Base-by-base conservation (phyloP, 495 filamentous ascomycete genomes). In the Podospora pseudoanserina region DNA sequence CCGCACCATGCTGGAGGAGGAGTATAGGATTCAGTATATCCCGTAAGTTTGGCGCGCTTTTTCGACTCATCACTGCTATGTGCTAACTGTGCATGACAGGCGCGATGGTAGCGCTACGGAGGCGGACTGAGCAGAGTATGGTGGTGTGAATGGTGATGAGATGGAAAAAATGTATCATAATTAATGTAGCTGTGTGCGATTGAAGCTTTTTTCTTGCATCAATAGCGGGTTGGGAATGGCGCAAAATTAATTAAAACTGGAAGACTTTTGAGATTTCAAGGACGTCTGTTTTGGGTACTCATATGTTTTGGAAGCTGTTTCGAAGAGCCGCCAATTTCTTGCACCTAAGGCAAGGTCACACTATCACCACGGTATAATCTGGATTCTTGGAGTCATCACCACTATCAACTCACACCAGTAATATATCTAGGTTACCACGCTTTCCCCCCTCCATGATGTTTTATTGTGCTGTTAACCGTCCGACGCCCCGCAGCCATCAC, bases 21-120 rank as follows among this genome's bases (percentile, higher is more conserved):
- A 85, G 70, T 80, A 86, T 49, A 85, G 89, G 49, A 81, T 89
- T 55, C 86, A 86, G 75, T 92, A 91, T 67, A 88, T 92, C 56
- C 90, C 91, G 84, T 85, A 79, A 70, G 84, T 81, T 32, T 16
- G 1, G 23, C 23, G 60, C 13, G 39, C 58, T 53, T 16, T 55
- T 63, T 54, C 54, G 7, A 6, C 30, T 4, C 60, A 30, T 30
- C 20, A 28, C 30, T 34, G 30, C 28, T 63, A 23, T 18, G 5
- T 63, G n/a, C 30, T 28, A 49, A 49, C 2, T 13, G 13, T 49
- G 3, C 2, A 49, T 0, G 3, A 20, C 19, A 86, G 84, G 19
- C 78, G 86, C 2, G 86, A 89, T 71, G 80, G 85, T 19, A 82
- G 79, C 67, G 80, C 76, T 23, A 78, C 73, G n/a, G 79, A 82